A percentile compares a stretch with the other conserved stretches of the same genome.
Evolutionary conservation across 179 eudicot genomes (phyloP).

Genomic region (Beta lomatogona): DNA sequence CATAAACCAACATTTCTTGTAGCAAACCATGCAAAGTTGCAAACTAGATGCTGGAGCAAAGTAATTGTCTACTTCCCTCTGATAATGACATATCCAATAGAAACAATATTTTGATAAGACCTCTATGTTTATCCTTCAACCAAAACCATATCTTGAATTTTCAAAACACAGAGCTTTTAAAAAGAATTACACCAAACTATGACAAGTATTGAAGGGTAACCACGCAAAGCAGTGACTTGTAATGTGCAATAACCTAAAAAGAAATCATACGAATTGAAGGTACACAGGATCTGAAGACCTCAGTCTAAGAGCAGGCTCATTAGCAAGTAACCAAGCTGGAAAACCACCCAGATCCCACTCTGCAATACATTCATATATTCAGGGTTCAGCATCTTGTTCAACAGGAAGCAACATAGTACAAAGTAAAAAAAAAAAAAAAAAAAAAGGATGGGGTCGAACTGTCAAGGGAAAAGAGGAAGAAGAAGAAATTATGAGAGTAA

Average conservation of each 20-base stretch:
- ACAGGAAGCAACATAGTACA: not conserved
- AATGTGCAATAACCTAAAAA: not conserved
- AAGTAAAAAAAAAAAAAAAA: not conserved
- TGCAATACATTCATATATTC: slow-evolving; percentile 38
- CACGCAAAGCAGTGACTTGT: not conserved
- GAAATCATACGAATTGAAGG: slow-evolving; percentile 60
- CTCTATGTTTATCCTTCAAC: not conserved
- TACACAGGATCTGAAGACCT: slow-evolving; percentile 87
- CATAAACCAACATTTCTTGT: not conserved
- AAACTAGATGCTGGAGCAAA: not conserved
- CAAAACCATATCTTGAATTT: not conserved
- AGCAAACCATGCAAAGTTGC: slow-evolving; percentile 10
- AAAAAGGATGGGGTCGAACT: not conserved
- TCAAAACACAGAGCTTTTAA: not conserved
- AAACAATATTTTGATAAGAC: not conserved
- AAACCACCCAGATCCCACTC: slow-evolving; percentile 99
- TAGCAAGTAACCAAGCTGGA: slow-evolving; percentile 90
- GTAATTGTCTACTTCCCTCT: not conserved
- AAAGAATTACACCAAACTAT: not conserved
- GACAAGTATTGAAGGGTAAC: not conserved
- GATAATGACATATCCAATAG: not conserved
- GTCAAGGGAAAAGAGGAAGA: not conserved
- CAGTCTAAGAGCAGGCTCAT: slow-evolving; percentile 70
- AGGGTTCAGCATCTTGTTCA: slow-evolving; percentile 11
- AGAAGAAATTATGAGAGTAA: no score